Evolutionary conservation across 139 green algal genomes (phyloP).

Genomic region (Picochlorum sp.): DNA sequence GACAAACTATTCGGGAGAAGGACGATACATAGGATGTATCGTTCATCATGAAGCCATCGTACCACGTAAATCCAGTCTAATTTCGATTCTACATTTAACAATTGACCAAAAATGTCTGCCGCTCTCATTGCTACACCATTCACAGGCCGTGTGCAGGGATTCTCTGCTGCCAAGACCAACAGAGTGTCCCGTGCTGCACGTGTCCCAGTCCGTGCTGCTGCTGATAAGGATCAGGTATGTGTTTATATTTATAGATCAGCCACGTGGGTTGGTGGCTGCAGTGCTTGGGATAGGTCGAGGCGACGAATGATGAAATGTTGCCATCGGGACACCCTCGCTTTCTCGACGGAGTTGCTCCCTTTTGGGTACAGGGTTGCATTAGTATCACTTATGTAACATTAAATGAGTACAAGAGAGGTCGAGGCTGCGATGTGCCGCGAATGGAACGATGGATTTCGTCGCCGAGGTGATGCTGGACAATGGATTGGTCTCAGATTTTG

Average conservation of each 20-base stretch:
- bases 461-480: no score
- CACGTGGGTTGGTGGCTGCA: neutral
- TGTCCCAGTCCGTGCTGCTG: neutral
- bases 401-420: no score
- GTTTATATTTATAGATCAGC: neutral
- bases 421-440: no score
- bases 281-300: neutral
- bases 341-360: no score
- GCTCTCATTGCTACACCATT: slow-evolving; percentile 2
- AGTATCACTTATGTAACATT: no score
- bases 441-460: no score
- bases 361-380: no score
- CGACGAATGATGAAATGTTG: no score
- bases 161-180: neutral
- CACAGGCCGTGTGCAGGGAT: neutral
- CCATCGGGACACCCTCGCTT: no score
- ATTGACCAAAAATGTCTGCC: slow-evolving; percentile 4
- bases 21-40: neutral
- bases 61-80: neutral
- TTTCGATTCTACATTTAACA: slow-evolving; percentile 2
- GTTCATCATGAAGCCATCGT: neutral
- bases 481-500: no score
- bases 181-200: neutral
- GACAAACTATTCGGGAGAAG: neutral
- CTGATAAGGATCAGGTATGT: slow-evolving; percentile 15